Evolutionary conservation across 129 eudicot genomes (phyloP), one percentile per base, ranked within the genome.

Genomic region (Rutidosis leptorrhynchoides): DNA sequence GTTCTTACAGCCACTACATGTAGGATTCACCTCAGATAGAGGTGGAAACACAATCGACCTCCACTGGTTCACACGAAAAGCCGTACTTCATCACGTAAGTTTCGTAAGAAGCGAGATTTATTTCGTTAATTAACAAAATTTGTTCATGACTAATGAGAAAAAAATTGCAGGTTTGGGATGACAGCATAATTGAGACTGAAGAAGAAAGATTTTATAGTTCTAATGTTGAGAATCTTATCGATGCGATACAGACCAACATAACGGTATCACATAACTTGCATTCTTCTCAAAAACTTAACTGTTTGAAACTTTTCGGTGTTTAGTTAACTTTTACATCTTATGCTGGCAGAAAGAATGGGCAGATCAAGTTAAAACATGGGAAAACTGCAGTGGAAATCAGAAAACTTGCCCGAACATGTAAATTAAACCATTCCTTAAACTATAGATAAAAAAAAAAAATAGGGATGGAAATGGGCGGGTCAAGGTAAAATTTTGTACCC

Each of bases 21-120:
- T 85, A 24, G 98, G 98, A 65, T 89, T 88, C 73, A 81, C 88
- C 29, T 45, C 89, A 30, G 98, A 91, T 71, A 83, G 25, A 64
- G 98, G 98, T 32, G 98, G 85, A 63, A 91, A 91, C 72, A 85
- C 98, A 20, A 88, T 91, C 12, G 73, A 88, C 25, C 88, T 91
- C 56, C 94, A 85, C 52, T 91, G 98, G 98, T 91, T 72, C 81
- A 88, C 80, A 67, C 83, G 90, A 35, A 91, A 91, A 82, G 42
- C 90, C 57, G 84, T 79, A 62, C 95, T 91, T 54, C 98, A 91
- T 80, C 98, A 91, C 69, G 98, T 87, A 74, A 79, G 82, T 67
- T 46, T 0, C 16, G 4, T 11, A 37, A 37, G 45, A 37, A 37
- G 12, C 1, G 1, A 32, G 7, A 42, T 19, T 21, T 5, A 35